These are phyloP conservation scores for Boletus subcaerulescens DNA, from an alignment of 768 basidiomycete species.

Conservation along the genomic window DNA sequence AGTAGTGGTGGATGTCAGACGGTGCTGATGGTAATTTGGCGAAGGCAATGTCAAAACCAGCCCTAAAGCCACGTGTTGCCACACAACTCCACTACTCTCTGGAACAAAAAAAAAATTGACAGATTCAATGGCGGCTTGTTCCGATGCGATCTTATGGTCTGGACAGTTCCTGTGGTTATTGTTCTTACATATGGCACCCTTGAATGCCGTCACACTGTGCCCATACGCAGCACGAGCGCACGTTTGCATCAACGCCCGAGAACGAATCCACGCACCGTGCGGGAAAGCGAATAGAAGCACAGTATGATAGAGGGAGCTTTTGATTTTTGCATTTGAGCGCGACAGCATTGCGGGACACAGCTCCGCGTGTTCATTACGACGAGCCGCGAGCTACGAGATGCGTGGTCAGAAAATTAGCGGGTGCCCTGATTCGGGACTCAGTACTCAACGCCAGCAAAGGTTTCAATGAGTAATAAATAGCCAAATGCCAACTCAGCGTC, in stretches of 20 bases:
- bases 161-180: constrained; percentile 22
- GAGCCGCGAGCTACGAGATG: constrained; percentile 7
- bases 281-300: constrained; percentile 1
- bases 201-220: constrained; percentile 20
- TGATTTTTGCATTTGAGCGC: no score
- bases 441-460: constrained; percentile 28
- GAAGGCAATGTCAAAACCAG: constrained; percentile 13
- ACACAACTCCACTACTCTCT: constrained; percentile 8
- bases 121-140: not conserved
- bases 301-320: not conserved
- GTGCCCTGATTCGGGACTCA: constrained; percentile 24
- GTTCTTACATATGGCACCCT: not conserved
- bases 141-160: constrained; percentile 1
- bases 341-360: no score
- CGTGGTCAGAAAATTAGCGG: constrained; percentile 9
- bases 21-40: constrained; percentile 2
- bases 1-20: not conserved
- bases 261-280: constrained; percentile 10
- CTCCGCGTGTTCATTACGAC: not conserved
- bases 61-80: constrained; percentile 26
- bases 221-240: not conserved
- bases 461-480: constrained; percentile 30
- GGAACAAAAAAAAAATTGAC: not conserved
- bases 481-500: constrained; percentile 25
- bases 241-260: not conserved